Conservation (phyloP, 371 early-diverging fungal genomes). For the Zychaea mexicana region DNA sequence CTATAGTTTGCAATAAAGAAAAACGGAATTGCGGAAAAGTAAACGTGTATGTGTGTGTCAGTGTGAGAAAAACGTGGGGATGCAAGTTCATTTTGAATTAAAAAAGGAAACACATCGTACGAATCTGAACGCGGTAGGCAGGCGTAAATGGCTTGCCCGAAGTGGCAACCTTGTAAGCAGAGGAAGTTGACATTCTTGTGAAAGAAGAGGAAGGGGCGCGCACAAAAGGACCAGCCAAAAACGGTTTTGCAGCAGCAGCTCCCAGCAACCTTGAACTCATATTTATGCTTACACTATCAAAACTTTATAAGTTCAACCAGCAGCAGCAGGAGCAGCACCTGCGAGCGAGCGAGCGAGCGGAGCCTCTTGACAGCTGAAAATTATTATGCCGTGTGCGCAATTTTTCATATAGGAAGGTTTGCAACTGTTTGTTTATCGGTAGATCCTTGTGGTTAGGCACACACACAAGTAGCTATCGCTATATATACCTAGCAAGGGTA, state of each 20-base stretch:
- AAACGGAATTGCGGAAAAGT: neutral
- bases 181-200: slow-evolving; percentile 10
- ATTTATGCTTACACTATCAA: slow-evolving; percentile 6
- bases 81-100: neutral
- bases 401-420: too few species aligned
- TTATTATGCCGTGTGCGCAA: too few species aligned
- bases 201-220: neutral
- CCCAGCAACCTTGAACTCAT: neutral
- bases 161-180: slow-evolving; percentile 3
- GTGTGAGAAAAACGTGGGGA: neutral
- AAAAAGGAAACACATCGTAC: slow-evolving; percentile 9
- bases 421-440: too few species aligned
- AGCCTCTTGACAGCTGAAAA: too few species aligned
- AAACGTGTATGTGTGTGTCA: neutral
- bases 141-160: slow-evolving; percentile 19
- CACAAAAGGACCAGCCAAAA: slow-evolving; percentile 2
- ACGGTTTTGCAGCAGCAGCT: slow-evolving; percentile 1
- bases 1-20: slow-evolving; percentile 28
- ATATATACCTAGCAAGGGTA: too few species aligned
- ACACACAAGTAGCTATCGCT: too few species aligned
- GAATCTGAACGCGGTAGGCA: slow-evolving; percentile 14
- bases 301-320: neutral
- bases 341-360: neutral
- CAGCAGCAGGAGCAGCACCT: neutral
- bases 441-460: too few species aligned